Evolutionary conservation across 1,284 basidiomycete species (phyloP).

Genomic region (Leccinum variabile): DNA sequence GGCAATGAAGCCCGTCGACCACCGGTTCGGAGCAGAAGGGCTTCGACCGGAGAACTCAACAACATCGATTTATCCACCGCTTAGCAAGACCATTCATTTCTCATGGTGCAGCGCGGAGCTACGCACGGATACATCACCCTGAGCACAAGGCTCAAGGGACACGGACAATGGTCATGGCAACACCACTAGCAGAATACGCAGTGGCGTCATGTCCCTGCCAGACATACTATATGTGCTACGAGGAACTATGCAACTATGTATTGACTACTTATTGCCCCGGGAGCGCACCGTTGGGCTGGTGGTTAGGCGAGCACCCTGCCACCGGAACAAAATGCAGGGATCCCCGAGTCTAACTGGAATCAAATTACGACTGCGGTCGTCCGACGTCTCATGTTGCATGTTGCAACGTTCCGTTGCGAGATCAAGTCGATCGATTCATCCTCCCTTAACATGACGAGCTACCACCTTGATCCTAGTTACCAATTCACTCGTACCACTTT

Average conservation of each 20-base stretch:
- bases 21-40: not conserved
- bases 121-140: conserved; percentile 26
- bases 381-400: not conserved
- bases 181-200: conserved; percentile 22
- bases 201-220: conserved; percentile 25
- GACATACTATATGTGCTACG: conserved; percentile 2
- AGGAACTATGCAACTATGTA: not conserved
- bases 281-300: conserved; percentile 5
- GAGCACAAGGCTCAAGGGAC: conserved; percentile 14
- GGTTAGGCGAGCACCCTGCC: not conserved
- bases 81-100: conserved; percentile 14
- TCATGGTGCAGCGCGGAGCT: conserved; percentile 16
- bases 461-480: conserved; percentile 2
- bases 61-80: not conserved
- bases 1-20: not conserved
- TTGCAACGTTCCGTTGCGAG: conserved; percentile 1
- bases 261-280: conserved; percentile 13
- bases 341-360: not conserved
- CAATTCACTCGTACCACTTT: not conserved
- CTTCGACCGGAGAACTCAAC: not conserved
- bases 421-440: conserved; percentile 2
- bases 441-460: not conserved
- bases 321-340: not conserved
- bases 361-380: not conserved
- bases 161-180: conserved; percentile 6